Conservation (phyloP, 2,329 filamentous ascomycete species). For the Ophiostoma australiae region DNA sequence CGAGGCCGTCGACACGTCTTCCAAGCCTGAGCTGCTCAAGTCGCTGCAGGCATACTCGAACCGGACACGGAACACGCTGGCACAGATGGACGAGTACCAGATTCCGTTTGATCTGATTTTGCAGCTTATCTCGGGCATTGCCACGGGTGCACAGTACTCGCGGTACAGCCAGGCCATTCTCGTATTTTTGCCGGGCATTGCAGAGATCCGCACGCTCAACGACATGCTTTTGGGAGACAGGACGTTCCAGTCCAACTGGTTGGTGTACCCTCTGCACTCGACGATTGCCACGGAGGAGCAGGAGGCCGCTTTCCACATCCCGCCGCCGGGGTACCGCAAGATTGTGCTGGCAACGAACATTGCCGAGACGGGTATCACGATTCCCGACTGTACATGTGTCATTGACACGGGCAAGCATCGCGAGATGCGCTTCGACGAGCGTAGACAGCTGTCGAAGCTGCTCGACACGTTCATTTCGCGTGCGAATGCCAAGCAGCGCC, state of each 20-base stretch:
- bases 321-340: slow-evolving; percentile 76
- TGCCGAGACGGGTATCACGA: slow-evolving; percentile 96
- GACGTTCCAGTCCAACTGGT: slow-evolving; percentile 71
- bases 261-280: slow-evolving; percentile 85
- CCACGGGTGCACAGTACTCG: slow-evolving; percentile 59
- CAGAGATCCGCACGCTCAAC: slow-evolving; percentile 83
- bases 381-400: slow-evolving; percentile 94
- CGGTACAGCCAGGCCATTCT: slow-evolving; percentile 83
- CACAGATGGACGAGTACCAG: slow-evolving; percentile 80
- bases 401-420: slow-evolving; percentile 96
- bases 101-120: slow-evolving; percentile 86
- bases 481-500: slow-evolving; percentile 91
- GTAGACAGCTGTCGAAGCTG: slow-evolving; percentile 80
- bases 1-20: slow-evolving; percentile 48
- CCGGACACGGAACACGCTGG: slow-evolving; percentile 68
- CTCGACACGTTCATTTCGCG: slow-evolving; percentile 93
- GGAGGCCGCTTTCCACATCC: slow-evolving; percentile 83
- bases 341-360: slow-evolving; percentile 98
- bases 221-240: slow-evolving; percentile 76
- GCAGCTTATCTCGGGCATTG: slow-evolving; percentile 71
- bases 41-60: slow-evolving; percentile 68
- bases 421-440: slow-evolving; percentile 95
- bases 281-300: slow-evolving; percentile 95
- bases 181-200: slow-evolving; percentile 92
- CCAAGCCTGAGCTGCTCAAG: slow-evolving; percentile 55